Conservation (phyloP, 768 basidiomycete species). For the Amanita fuliginea region DNA sequence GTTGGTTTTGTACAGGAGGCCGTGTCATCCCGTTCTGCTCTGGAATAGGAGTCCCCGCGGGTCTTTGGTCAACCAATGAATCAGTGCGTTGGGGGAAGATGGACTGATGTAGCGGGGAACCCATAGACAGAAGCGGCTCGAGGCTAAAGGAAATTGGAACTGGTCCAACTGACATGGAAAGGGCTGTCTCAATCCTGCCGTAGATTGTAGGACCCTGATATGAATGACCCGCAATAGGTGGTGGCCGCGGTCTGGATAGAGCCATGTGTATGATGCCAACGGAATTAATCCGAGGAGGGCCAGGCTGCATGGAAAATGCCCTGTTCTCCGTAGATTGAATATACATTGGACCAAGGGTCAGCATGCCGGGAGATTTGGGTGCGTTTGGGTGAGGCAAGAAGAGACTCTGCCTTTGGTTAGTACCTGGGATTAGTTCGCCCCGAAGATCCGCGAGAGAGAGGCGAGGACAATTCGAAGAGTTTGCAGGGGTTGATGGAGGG, state of each 20-base stretch:
- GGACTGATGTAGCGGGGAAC: conserved; percentile 6
- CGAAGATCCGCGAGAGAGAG: conserved; percentile 22
- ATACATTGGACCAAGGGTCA: conserved; percentile 49
- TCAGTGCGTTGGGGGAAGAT: neutral
- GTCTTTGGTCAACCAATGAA: neutral
- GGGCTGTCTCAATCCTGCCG: conserved; percentile 41
- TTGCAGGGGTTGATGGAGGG: conserved; percentile 7
- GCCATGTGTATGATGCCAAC: conserved; percentile 20
- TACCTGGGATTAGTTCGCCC: conserved; percentile 17
- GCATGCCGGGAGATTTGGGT: conserved; percentile 24
- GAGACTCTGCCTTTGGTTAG: conserved; percentile 24
- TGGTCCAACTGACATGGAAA: conserved; percentile 38
- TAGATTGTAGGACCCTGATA: conserved; percentile 45
- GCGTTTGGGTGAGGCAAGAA: conserved; percentile 38
- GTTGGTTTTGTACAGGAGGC: neutral
- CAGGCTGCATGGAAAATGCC: conserved; percentile 1
- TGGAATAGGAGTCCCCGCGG: neutral
- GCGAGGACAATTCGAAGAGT: conserved; percentile 14
- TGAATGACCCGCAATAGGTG: conserved; percentile 9
- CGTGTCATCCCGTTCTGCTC: neutral
- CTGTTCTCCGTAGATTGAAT: conserved; percentile 20
- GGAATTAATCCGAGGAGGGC: conserved; percentile 2
- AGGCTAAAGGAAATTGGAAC: conserved; percentile 51
- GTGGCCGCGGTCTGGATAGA: conserved; percentile 13
- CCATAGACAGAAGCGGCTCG: conserved; percentile 26